Percentiles rank a stretch among this genome's conserved stretches.
Evolutionary conservation across 495 filamentous ascomycete species (phyloP).

Genomic region (Usnea hakonensis): DNA sequence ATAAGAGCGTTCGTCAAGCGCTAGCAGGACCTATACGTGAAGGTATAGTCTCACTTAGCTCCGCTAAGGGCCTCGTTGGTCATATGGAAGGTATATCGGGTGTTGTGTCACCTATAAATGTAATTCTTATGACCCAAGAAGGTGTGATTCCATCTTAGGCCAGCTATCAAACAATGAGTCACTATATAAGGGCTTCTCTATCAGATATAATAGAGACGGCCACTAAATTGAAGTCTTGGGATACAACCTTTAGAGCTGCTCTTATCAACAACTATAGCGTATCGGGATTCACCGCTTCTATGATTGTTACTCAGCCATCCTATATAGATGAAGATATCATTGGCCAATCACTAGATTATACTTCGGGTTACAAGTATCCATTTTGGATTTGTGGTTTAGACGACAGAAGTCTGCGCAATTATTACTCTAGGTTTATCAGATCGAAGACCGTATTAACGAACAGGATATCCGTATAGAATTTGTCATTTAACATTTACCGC

Average conservation of each 20-base stretch:
- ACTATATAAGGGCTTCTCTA: constrained; percentile 1
- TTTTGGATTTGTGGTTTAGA: constrained; percentile 32
- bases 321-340: too few relatives aligned
- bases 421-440: constrained; percentile 14
- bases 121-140: constrained; percentile 31
- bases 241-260: constrained; percentile 21
- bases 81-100: constrained; percentile 35
- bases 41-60: constrained; percentile 24
- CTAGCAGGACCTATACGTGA: constrained; percentile 37
- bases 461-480: not conserved
- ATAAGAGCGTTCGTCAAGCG: constrained; percentile 39
- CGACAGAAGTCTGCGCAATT: constrained; percentile 21
- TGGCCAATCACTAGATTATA: too few relatives aligned
- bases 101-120: constrained; percentile 28
- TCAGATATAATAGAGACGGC: constrained; percentile 22
- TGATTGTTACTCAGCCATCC: constrained; percentile 18
- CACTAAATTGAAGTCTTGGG: constrained; percentile 28
- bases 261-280: constrained; percentile 37
- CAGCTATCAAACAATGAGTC: constrained; percentile 37
- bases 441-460: not conserved
- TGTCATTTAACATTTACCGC: constrained; percentile 21
- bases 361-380: constrained; percentile 22
- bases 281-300: constrained; percentile 33
- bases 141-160: constrained; percentile 30
- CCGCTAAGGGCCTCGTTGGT: constrained; percentile 37